Base-by-base conservation (phyloP, 2,329 filamentous ascomycete genomes). In the Sclerotinia sclerotiorum region DNA sequence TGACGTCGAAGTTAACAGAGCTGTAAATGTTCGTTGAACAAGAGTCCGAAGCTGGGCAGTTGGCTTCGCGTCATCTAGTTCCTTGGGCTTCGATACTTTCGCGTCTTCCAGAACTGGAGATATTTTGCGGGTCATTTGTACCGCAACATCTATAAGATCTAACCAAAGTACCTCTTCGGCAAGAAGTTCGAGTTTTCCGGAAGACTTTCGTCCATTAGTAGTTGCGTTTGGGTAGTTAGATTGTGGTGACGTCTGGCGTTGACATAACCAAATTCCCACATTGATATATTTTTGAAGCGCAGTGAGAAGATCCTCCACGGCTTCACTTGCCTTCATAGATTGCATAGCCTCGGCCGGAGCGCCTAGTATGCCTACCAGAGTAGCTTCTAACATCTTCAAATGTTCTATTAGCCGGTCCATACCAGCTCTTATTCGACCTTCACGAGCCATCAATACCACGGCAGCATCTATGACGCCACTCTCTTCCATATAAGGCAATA, bases 251-350 rank as follows among this genome's bases (percentile, higher is more conserved):
- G 87, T 92, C 77, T 97, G 93, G 1, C 90, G 88, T 79, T 96
- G 92, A 74, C 95, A 98, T 17, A 99, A 83, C 95, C 95, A 99
- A 63, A 97, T 94, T 19, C 96, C 95, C 1, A 99, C 92, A 72
- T 93, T 90, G 1, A 90, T 88, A 79, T 97, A 98, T 77, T 97
- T 97, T 70, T 96, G 89, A 24, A 99, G 81, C 0, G 90, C 88
- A 68, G 88, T 86, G 5, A 97, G 83, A 1, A 97, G 83, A 68
- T 94, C 90, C 68, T 90, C 86, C 0, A 90, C 87, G 0, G 90
- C 86, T 71, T 90, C 87, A 69, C 88, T 85, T 46, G 73, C 84
- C 60, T 84, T 85, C 1, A 81, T 79, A 1, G 84, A 81, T 68
- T 90, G 85, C 1, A 83, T 83, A 39, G 85, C 84, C 0, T 88